A percentile compares a stretch with the other conserved stretches of the same genome.
These are phyloP conservation scores for Decorospora gaudefroyi DNA, from an alignment of 2,329 filamentous ascomycete genomes.

Conservation along the genomic window DNA sequence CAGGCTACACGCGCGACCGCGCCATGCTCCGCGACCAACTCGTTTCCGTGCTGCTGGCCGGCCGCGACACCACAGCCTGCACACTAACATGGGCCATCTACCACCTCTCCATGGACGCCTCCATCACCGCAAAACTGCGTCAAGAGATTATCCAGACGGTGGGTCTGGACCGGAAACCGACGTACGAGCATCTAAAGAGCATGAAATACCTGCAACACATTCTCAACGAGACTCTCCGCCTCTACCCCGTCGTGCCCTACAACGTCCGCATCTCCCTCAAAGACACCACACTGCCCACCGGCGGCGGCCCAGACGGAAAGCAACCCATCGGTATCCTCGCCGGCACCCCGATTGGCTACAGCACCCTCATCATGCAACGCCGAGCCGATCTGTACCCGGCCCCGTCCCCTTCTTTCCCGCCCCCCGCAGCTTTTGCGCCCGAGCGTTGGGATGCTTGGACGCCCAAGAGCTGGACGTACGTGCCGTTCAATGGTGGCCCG, in stretches of 20 bases:
- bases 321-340: conserved; percentile 53
- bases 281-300: conserved; percentile 56
- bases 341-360: conserved; percentile 54
- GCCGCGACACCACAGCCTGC: conserved; percentile 82
- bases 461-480: conserved; percentile 55
- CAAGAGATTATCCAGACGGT: conserved; percentile 71
- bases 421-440: conserved; percentile 51
- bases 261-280: conserved; percentile 54
- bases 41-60: conserved; percentile 72
- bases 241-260: conserved; percentile 57
- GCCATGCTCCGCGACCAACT: conserved; percentile 82
- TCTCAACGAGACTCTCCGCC: conserved; percentile 48
- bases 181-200: conserved; percentile 79
- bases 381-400: conserved; percentile 56
- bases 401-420: conserved; percentile 46
- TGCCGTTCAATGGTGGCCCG: conserved; percentile 56
- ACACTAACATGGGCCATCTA: conserved; percentile 83
- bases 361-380: conserved; percentile 56
- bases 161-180: conserved; percentile 63
- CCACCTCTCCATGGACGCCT: conserved; percentile 74
- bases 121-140: conserved; percentile 69
- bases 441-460: conserved; percentile 57
- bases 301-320: conserved; percentile 53
- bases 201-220: conserved; percentile 71
- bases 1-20: conserved; percentile 71